Percentiles rank a stretch among this genome's conserved stretches.
Conservation (phyloP, 208 protist genomes). For the Histomonas meleagridis region DNA sequence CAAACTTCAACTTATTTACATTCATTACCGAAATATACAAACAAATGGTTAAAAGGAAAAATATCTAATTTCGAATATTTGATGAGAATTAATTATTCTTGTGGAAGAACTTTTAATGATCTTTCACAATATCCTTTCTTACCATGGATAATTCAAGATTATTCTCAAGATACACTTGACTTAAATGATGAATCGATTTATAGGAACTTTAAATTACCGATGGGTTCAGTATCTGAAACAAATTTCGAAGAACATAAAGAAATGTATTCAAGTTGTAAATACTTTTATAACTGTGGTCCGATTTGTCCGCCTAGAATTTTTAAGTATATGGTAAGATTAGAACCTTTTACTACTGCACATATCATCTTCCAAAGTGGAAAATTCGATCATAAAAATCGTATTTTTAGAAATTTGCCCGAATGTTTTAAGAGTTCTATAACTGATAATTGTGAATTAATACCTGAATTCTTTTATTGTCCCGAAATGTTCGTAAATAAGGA, state of each 20-base stretch:
- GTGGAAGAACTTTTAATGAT: neutral
- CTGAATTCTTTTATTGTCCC: neutral
- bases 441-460: slow-evolving; percentile 9
- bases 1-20: too few relatives aligned
- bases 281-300: too few relatives aligned
- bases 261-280: too few relatives aligned
- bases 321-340: too few relatives aligned
- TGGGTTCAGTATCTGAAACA: neutral
- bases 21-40: too few relatives aligned
- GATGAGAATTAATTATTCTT: neutral
- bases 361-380: too few relatives aligned
- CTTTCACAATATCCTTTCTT: neutral
- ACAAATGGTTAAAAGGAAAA: neutral
- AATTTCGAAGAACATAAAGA: too few relatives aligned
- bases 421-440: too few relatives aligned
- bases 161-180: neutral
- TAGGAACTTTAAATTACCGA: neutral
- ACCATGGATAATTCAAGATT: neutral
- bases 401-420: too few relatives aligned
- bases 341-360: too few relatives aligned
- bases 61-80: neutral
- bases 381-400: too few relatives aligned
- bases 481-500: neutral
- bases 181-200: neutral
- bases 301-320: too few relatives aligned